phyloP scores from a whole-genome alignment of 306 rosid species.

The Vigna nakashimae region DNA sequence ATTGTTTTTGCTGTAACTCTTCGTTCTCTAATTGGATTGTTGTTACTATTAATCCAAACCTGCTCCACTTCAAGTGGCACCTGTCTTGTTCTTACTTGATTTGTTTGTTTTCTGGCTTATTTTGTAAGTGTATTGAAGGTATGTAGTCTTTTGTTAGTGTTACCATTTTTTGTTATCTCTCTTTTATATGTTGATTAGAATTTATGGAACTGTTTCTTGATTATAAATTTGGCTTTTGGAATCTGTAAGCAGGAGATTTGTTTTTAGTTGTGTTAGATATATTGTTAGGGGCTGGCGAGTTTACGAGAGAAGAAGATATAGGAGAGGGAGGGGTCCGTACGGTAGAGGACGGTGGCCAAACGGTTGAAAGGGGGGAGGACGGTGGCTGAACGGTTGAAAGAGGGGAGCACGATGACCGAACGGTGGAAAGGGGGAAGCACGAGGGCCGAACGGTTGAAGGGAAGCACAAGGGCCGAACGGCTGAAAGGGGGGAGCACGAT shows the following conservation, averaged over 20 bases:
- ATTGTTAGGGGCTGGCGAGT: too few species aligned
- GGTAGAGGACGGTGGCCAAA: too few species aligned
- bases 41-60: constrained; percentile 17
- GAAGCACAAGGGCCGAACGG: too few species aligned
- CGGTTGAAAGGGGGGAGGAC: too few species aligned
- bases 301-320: too few species aligned
- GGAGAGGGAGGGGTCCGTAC: too few species aligned
- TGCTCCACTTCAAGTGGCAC: not conserved
- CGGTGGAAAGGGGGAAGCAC: too few species aligned
- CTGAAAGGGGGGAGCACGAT: too few species aligned
- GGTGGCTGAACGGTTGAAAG: too few species aligned
- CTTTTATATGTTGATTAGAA: not conserved
- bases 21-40: not conserved
- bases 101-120: constrained; percentile 5
- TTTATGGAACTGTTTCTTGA: constrained; percentile 2
- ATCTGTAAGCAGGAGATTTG: not conserved
- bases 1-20: not conserved
- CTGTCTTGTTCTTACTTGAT: constrained; percentile 22
- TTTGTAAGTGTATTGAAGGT: constrained; percentile 10
- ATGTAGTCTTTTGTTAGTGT: not conserved
- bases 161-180: not conserved
- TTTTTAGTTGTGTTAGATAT: not conserved
- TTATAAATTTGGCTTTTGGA: not conserved
- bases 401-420: too few species aligned
- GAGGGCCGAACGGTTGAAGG: too few species aligned